Evolutionary conservation across 495 filamentous ascomycete species (phyloP).

Genomic region (Penicillium cataractarum): DNA sequence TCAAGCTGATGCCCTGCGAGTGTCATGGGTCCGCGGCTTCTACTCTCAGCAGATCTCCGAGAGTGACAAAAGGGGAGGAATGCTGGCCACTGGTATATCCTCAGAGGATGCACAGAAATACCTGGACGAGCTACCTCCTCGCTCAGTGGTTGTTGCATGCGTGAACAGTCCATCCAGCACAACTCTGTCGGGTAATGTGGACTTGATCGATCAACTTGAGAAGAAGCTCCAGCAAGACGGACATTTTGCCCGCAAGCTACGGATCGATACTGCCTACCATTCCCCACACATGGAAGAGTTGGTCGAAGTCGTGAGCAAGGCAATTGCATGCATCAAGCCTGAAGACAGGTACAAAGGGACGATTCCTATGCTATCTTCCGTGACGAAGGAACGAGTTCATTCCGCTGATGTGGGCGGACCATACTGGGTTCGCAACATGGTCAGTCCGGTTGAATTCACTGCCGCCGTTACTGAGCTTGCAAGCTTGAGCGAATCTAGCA

Average conservation of each 20-base stretch:
- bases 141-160: conserved; percentile 43
- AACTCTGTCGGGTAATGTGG: conserved; percentile 48
- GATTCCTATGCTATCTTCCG: conserved; percentile 41
- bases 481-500: conserved; percentile 22
- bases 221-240: conserved; percentile 30
- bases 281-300: conserved; percentile 45
- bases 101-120: conserved; percentile 26
- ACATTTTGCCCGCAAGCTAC: conserved; percentile 47
- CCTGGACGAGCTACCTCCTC: conserved; percentile 13
- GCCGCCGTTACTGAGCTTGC: conserved; percentile 31
- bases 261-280: conserved; percentile 61
- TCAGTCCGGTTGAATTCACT: conserved; percentile 46
- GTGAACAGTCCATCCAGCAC: conserved; percentile 48
- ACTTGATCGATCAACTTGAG: conserved; percentile 38
- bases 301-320: conserved; percentile 21
- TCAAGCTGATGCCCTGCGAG: conserved; percentile 28
- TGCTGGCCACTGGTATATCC: conserved; percentile 39
- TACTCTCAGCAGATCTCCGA: conserved; percentile 44
- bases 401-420: conserved; percentile 24
- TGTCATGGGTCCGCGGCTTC: conserved; percentile 42
- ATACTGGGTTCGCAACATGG: conserved; percentile 52
- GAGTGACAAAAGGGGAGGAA: conserved; percentile 39
- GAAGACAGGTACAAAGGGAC: conserved; percentile 19
- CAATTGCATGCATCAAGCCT: conserved; percentile 25
- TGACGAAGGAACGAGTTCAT: conserved; percentile 32